A percentile compares a stretch with the other conserved stretches of the same genome.
Conservation (phyloP, 2,329 filamentous ascomycete genomes). For the Calonectria henricotiae region DNA sequence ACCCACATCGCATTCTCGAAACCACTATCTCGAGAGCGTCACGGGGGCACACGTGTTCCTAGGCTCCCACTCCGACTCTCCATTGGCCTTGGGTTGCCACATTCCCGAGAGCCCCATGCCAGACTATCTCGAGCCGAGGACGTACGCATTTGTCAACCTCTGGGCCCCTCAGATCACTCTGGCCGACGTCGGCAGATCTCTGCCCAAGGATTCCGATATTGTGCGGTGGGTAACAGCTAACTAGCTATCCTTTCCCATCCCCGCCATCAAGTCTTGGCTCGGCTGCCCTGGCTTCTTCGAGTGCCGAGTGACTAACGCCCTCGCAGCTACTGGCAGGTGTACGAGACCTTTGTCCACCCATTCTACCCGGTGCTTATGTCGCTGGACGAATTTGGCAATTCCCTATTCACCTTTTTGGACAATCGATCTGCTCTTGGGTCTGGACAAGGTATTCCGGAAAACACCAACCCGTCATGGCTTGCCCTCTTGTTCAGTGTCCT, state of each 20-base stretch:
- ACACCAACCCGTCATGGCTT: background rate
- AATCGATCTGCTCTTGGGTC: background rate
- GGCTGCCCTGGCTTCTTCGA: background rate
- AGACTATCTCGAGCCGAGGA: background rate
- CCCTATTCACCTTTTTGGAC: background rate
- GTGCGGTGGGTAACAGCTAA: background rate
- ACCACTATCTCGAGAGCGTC: constrained; percentile 17
- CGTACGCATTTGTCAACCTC: constrained; percentile 14
- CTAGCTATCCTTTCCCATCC: background rate
- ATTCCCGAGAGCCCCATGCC: background rate
- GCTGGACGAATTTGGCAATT: background rate
- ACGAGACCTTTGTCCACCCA: constrained; percentile 13
- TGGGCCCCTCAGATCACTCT: constrained; percentile 3
- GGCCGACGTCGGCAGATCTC: constrained; percentile 1
- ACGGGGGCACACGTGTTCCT: constrained; percentile 10
- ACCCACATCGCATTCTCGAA: background rate
- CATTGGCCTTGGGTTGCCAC: constrained; percentile 7
- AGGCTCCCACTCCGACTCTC: constrained; percentile 8
- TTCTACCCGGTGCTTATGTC: constrained; percentile 9
- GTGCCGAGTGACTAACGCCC: background rate
- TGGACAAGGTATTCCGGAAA: background rate
- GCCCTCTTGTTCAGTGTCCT: constrained; percentile 11
- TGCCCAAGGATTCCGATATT: constrained; percentile 13
- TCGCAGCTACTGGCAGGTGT: constrained; percentile 10
- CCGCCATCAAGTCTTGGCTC: background rate